Evolutionary conservation across 176 grass and related monocot genomes (phyloP), one percentile per base, ranked within the genome.

Genomic region (Hsuehochloa calcarea): DNA sequence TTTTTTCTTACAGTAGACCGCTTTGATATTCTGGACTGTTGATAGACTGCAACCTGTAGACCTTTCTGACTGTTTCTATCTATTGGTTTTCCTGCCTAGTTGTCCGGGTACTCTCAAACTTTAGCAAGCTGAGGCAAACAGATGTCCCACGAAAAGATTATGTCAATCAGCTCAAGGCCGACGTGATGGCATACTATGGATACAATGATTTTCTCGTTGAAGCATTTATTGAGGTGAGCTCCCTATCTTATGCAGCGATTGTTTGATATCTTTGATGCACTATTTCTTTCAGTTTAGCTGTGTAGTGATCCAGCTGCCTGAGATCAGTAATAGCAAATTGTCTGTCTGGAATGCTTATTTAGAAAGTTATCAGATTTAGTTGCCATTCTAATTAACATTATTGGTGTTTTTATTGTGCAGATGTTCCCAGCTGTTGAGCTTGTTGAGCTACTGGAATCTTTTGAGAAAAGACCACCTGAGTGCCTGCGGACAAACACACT

Each of bases 121-220:
- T 96, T 74, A 96, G 81, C 61, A 88, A 80, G 45, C 88, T 94
- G 70, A 99, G 90, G 81, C 88, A 99, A 82, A 49, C 90, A 85
- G 91, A 89, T 83, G 88, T 93, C 25, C 55, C 93, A 4, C 89
- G 96, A 59, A 99, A 99, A 65, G 91, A 91, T 75, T 99, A 99
- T 81, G 43, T 99, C 41, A 77, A 82, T 73, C 96, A 99, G 70
- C 92, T 99, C 64, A 92, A 99, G 82, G 75, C 81, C 26, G 96
- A 99, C n/a, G 73, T 94, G 49, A 99, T 99, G 78, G 59, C 90
- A 45, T 99, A 99, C 71, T 99, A 96, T 85, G 96, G 91, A 16
- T 99, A 99, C 71, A 99, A 96, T 39, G 96, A 96, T 68, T 99
- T 99, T 83, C 91, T 99, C 4, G 70, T 92, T 50, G 96, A 96